Base-by-base conservation (phyloP, 495 filamentous ascomycete genomes). In the Xylaria cubensis region DNA sequence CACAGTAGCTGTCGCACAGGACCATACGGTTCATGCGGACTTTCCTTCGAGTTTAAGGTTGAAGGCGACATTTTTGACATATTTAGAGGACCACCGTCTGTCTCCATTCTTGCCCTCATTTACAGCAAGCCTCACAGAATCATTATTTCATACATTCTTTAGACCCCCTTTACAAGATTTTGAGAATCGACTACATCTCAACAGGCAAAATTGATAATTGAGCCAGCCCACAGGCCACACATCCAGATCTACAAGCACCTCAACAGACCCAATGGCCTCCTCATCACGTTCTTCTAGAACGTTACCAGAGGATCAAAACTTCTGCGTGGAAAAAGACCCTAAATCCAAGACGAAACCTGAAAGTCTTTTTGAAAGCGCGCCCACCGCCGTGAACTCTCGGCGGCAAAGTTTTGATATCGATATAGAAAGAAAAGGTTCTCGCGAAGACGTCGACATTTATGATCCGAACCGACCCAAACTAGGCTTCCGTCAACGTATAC, bases 401-500 rank as follows among this genome's bases (percentile, higher is more conserved):
- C 46, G 62, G 9, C 69, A 21, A 39, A 65, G 62, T 24, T 69
- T 46, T 48, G n/a, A 34, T n/a, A 59, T 21, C 32, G 69, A 71
- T 26, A 17, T 71, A 5, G 69, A 71, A 48, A 58, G 50, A 9
- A 24, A 58, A 6, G 41, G 19, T 59, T 9, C 44, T 39, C 48
- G 48, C 10, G 29, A 46, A 15, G 5, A 1, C 24, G 36, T 72
- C 13, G 55, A 72, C 29, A 61, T 68, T 4, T 61, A 72, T 19
- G 70, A 72, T 36, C 70, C 70, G 24, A 68, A 72, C 21, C 36
- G 70, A 34, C 70, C 70, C 4, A 72, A 68, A 29, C 32, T 72
- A 6, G 64, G 64, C 9, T 26, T 72, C 13, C 55, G 55, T 39
- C 26, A 72, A 41, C 70, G 70, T 24, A 67, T 72, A 36, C 55